phyloP scores from a whole-genome alignment of 805 yeast genomes.

The Spathaspora hagerdaliae region DNA sequence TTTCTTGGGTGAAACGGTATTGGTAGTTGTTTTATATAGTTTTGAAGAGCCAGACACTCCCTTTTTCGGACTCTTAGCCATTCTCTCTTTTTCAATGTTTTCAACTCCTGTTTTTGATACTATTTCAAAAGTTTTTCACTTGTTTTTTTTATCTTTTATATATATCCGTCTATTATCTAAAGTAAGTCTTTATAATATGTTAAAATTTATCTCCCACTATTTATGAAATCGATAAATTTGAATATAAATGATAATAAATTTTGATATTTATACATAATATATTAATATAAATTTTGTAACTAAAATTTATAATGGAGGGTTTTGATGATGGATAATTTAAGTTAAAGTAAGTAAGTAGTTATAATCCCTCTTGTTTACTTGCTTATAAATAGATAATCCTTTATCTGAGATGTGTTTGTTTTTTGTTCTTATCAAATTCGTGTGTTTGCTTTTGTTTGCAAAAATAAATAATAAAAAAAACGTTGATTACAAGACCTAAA shows the following conservation, averaged over 20 bases:
- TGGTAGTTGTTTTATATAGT: neutral
- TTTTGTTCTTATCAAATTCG: too few relatives aligned
- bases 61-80: constrained; percentile 5
- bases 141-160: too few relatives aligned
- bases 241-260: neutral
- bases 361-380: too few relatives aligned
- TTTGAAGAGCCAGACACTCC: neutral
- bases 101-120: too few relatives aligned
- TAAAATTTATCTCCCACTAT: neutral
- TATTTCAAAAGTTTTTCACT: too few relatives aligned
- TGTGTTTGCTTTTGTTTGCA: too few relatives aligned
- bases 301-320: neutral
- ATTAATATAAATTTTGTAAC: too few relatives aligned
- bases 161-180: neutral
- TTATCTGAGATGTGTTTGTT: too few relatives aligned
- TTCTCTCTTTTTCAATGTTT: neutral
- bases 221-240: neutral
- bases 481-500: too few relatives aligned
- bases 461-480: too few relatives aligned
- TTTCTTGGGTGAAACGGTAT: neutral
- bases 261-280: neutral
- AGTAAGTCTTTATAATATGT: neutral
- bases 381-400: too few relatives aligned
- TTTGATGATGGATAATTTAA: neutral
- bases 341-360: neutral